Conservation (phyloP, 176 grass and related monocot genomes). For the Oryza meyeriana region DNA sequence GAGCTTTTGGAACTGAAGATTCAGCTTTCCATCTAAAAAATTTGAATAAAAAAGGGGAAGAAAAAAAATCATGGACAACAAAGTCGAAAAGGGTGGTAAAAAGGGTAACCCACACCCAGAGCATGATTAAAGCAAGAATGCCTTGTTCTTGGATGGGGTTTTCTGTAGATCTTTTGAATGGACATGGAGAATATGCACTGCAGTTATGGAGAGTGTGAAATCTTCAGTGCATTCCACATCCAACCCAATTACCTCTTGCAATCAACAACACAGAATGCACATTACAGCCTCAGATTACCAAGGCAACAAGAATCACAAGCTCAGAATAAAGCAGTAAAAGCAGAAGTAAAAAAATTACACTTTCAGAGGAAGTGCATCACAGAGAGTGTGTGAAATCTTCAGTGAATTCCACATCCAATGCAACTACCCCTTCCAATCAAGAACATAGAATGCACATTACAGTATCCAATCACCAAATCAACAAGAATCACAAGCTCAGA, state of each 20-base stretch:
- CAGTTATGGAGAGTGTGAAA: neutral
- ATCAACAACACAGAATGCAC: neutral
- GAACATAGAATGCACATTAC: neutral
- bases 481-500: neutral
- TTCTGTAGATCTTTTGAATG: neutral
- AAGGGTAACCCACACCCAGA: neutral
- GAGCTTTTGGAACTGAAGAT: neutral
- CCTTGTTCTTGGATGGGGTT: neutral
- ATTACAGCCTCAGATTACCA: neutral
- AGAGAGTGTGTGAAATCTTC: no score
- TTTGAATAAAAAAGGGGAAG: neutral
- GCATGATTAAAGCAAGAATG: neutral
- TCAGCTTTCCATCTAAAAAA: neutral
- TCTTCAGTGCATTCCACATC: neutral
- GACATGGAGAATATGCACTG: neutral
- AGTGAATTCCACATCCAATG: neutral
- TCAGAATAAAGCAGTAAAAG: neutral
- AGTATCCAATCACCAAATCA: neutral
- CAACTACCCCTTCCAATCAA: neutral
- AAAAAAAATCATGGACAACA: neutral
- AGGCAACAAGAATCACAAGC: neutral
- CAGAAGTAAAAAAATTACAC: no score
- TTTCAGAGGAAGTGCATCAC: no score
- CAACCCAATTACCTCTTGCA: neutral
- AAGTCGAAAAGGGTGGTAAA: neutral